Evolutionary conservation across 2,329 filamentous ascomycete genomes (phyloP).

Genomic region (Dryadomyces quercivorus): DNA sequence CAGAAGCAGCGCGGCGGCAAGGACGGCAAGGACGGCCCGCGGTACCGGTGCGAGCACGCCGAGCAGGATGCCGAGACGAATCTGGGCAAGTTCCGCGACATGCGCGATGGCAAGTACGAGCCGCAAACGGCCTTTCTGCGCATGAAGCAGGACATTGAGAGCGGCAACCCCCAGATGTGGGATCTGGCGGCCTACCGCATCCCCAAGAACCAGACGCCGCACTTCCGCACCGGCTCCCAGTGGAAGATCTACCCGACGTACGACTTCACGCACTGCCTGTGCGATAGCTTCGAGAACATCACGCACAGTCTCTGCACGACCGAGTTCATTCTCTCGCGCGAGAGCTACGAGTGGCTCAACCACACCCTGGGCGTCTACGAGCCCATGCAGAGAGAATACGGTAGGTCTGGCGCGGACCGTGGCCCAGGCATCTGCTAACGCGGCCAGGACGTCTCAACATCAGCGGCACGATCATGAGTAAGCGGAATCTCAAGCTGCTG

Average conservation of each 20-base stretch:
- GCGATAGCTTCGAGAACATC: conserved; percentile 85
- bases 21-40: conserved; percentile 49
- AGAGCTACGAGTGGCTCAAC: conserved; percentile 84
- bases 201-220: conserved; percentile 53
- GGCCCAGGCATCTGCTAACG: neutral
- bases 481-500: conserved; percentile 70
- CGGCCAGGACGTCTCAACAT: conserved; percentile 44
- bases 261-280: conserved; percentile 82
- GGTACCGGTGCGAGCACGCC: conserved; percentile 73
- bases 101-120: conserved; percentile 85
- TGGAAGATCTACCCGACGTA: conserved; percentile 96
- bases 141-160: conserved; percentile 83
- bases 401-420: conserved; percentile 13
- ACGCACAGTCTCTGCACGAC: conserved; percentile 89
- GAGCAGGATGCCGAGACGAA: conserved; percentile 60
- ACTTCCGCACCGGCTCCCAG: conserved; percentile 66
- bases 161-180: conserved; percentile 67
- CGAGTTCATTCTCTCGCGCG: conserved; percentile 68
- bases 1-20: conserved; percentile 78
- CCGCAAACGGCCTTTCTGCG: conserved; percentile 72
- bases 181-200: conserved; percentile 87
- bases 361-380: conserved; percentile 71
- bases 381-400: conserved; percentile 86
- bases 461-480: conserved; percentile 74
- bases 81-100: conserved; percentile 70